Percentiles rank a stretch among this genome's conserved stretches.
Conservation (phyloP, 768 basidiomycete genomes). For the Lentinula lateritia region DNA sequence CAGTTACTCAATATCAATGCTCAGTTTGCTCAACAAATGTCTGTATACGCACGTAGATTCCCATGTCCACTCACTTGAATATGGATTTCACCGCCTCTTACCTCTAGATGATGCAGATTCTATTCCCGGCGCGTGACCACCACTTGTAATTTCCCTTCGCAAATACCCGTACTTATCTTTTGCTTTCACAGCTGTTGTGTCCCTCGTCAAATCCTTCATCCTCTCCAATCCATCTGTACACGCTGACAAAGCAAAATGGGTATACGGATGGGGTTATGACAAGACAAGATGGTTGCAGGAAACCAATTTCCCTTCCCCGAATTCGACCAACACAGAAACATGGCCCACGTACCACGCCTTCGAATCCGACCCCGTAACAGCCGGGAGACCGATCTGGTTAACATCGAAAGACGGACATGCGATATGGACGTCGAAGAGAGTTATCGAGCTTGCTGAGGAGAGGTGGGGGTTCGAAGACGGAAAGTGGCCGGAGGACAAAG, state of each 20-base stretch:
- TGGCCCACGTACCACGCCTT: not conserved
- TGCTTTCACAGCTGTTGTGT: not conserved
- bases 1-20: not conserved
- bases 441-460: conserved; percentile 3
- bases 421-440: conserved; percentile 3
- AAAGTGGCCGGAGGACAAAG: not conserved
- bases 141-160: no score
- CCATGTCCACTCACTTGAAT: conserved; percentile 4
- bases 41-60: not conserved
- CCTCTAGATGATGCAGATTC: conserved; percentile 5
- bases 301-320: not conserved
- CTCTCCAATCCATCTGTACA: conserved; percentile 1
- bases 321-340: not conserved
- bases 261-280: conserved; percentile 6
- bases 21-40: not conserved
- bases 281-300: not conserved
- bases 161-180: not conserved
- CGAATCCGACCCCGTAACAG: not conserved
- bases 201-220: conserved; percentile 1
- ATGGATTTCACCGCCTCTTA: conserved; percentile 1
- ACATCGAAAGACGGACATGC: conserved; percentile 5
- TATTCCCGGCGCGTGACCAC: not conserved
- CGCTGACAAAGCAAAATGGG: not conserved
- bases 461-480: not conserved
- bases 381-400: not conserved